Conservation (phyloP, 805 yeast species). For the Kurtzmaniella fragi region DNA sequence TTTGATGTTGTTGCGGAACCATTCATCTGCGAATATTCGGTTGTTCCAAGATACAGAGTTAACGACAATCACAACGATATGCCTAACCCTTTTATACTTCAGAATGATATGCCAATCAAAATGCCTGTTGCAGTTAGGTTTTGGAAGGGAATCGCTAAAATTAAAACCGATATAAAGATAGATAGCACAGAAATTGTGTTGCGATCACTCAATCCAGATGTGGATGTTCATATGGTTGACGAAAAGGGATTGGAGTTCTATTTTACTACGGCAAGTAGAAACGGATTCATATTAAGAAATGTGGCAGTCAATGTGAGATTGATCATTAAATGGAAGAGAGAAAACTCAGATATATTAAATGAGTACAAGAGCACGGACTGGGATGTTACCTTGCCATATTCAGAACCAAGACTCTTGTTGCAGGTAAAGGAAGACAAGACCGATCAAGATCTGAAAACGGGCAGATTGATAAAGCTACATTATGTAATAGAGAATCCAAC, state of each 20-base stretch:
- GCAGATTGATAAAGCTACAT: slow-evolving; percentile 20
- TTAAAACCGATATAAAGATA: slow-evolving; percentile 12
- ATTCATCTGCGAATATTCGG: slow-evolving; percentile 16
- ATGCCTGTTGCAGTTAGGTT: slow-evolving; percentile 29
- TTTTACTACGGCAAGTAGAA: slow-evolving; percentile 33
- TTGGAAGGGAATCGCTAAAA: slow-evolving; percentile 20
- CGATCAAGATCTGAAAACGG: slow-evolving; percentile 11
- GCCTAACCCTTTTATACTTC: slow-evolving; percentile 31
- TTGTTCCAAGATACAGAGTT: slow-evolving; percentile 24
- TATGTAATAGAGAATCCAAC: slow-evolving; percentile 75
- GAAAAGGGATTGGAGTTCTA: slow-evolving; percentile 10
- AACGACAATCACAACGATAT: slow-evolving; percentile 21
- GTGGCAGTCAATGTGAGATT: slow-evolving; percentile 23
- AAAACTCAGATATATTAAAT: slow-evolving; percentile 15
- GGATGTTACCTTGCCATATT: slow-evolving; percentile 54
- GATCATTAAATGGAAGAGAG: slow-evolving; percentile 30
- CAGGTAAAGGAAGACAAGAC: slow-evolving; percentile 16
- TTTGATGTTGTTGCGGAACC: slow-evolving; percentile 28
- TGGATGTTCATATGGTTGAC: slow-evolving; percentile 14
- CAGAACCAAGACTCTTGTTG: slow-evolving; percentile 66
- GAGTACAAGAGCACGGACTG: slow-evolving; percentile 33
- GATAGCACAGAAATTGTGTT: slow-evolving; percentile 13
- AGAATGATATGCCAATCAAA: slow-evolving; percentile 11
- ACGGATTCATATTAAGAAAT: slow-evolving; percentile 35
- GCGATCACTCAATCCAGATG: slow-evolving; percentile 22